These are phyloP conservation scores for Suhomyces prunicola DNA, from an alignment of 805 yeast genomes.

Conservation along the genomic window DNA sequence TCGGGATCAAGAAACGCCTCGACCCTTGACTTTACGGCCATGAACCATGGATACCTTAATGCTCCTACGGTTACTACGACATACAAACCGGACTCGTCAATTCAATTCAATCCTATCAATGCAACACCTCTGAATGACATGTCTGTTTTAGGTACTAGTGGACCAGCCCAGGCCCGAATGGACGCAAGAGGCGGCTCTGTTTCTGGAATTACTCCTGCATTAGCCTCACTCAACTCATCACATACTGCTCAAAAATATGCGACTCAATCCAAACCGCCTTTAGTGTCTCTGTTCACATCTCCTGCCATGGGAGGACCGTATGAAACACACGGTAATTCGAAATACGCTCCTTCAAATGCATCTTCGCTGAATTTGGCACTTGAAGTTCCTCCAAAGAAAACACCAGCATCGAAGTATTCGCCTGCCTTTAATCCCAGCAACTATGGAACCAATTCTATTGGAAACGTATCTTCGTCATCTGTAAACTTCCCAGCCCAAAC, in stretches of 20 bases:
- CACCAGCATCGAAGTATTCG: conserved; percentile 1
- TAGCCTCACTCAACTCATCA: conserved; percentile 5
- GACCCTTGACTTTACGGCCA: conserved; percentile 32
- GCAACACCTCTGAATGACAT: neutral
- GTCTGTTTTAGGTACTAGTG: conserved; percentile 5
- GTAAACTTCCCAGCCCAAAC: conserved; percentile 11
- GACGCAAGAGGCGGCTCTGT: conserved; percentile 4
- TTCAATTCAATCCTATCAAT: neutral
- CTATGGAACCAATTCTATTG: conserved; percentile 7
- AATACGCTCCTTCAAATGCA: conserved; percentile 20
- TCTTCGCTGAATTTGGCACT: conserved; percentile 17
- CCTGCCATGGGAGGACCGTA: conserved; percentile 2
- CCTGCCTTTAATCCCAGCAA: neutral
- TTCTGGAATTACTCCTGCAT: conserved; percentile 1
- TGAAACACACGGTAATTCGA: conserved; percentile 4
- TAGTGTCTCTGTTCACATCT: neutral
- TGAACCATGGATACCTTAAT: conserved; percentile 1
- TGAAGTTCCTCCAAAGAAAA: conserved; percentile 7
- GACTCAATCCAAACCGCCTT: neutral
- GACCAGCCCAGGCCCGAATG: conserved; percentile 10
- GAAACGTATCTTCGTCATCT: conserved; percentile 18
- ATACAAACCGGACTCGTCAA: conserved; percentile 1
- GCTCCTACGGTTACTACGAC: conserved; percentile 2
- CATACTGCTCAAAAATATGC: conserved; percentile 5
- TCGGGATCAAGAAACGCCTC: conserved; percentile 56